These are phyloP conservation scores for Phytophthora foliorum DNA, from an alignment of 352 stramenopile species.

Conservation along the genomic window DNA sequence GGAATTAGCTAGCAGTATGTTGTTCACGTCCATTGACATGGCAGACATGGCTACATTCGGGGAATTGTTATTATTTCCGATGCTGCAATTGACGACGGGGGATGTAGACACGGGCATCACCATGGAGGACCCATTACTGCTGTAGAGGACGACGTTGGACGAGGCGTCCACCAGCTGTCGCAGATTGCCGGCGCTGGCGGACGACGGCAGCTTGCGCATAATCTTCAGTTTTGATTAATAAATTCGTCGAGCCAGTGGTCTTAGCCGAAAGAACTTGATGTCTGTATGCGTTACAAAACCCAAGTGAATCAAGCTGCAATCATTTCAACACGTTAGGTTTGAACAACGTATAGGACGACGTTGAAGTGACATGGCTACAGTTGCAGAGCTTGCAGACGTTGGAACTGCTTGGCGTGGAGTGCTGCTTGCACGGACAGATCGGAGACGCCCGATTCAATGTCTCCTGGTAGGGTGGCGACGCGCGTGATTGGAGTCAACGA, in stretches of 20 bases:
- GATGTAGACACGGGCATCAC: background rate
- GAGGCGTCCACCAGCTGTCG: constrained; percentile 19
- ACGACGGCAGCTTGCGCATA: constrained; percentile 28
- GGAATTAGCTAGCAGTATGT: background rate
- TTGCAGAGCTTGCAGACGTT: constrained; percentile 23
- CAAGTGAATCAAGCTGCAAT: background rate
- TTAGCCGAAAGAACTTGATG: background rate
- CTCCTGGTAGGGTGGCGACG: constrained; percentile 11
- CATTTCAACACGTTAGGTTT: background rate
- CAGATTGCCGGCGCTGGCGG: constrained; percentile 19
- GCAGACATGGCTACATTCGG: constrained; percentile 17
- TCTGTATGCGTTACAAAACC: background rate
- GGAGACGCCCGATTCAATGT: constrained; percentile 27
- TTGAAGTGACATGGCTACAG: constrained; percentile 8
- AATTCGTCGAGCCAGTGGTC: background rate
- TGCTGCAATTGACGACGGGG: background rate
- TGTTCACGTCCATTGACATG: constrained; percentile 1
- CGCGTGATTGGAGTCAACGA: background rate
- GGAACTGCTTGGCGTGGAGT: constrained; percentile 37
- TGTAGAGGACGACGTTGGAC: background rate
- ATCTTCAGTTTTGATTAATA: background rate
- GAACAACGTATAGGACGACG: background rate
- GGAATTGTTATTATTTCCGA: background rate
- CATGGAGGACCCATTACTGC: constrained; percentile 1
- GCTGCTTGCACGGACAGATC: constrained; percentile 41